Percentiles rank a stretch among this genome's conserved stretches.
Conservation (phyloP, 1,284 basidiomycete genomes). For the Caloboletus inedulis region DNA sequence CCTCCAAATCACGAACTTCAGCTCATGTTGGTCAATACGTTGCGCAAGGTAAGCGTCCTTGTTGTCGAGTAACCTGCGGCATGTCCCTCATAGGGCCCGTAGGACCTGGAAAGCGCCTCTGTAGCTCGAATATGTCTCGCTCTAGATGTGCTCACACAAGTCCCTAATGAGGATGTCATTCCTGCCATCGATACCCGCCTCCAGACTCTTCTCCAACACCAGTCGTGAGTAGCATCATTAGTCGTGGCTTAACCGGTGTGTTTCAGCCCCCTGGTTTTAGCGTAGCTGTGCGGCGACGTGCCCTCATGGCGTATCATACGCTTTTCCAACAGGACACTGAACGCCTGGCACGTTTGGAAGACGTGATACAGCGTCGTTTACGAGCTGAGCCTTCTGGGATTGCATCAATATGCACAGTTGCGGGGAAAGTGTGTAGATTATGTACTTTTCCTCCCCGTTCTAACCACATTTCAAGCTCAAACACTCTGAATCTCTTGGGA, state of each 20-base stretch:
- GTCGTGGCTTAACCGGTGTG: constrained; percentile 4
- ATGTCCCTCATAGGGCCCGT: constrained; percentile 1
- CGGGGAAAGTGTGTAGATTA: constrained; percentile 23
- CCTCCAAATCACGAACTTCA: constrained; percentile 61
- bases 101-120: constrained; percentile 64
- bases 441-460: not conserved
- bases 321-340: constrained; percentile 48
- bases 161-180: constrained; percentile 59
- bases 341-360: constrained; percentile 45
- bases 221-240: constrained; percentile 60
- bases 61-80: not conserved
- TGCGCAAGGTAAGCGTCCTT: constrained; percentile 60
- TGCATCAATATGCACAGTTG: constrained; percentile 8
- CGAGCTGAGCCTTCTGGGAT: constrained; percentile 12
- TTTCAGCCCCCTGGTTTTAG: constrained; percentile 35
- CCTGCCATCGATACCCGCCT: constrained; percentile 70
- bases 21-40: constrained; percentile 79
- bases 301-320: constrained; percentile 55
- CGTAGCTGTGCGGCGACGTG: constrained; percentile 55
- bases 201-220: constrained; percentile 59
- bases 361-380: constrained; percentile 17
- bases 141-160: constrained; percentile 59
- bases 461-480: constrained; percentile 23
- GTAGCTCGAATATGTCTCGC: constrained; percentile 64
- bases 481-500: constrained; percentile 17